Evolutionary conservation across 768 basidiomycete species (phyloP), one percentile per base, ranked within the genome.

Genomic region (Boletus rex-veris): DNA sequence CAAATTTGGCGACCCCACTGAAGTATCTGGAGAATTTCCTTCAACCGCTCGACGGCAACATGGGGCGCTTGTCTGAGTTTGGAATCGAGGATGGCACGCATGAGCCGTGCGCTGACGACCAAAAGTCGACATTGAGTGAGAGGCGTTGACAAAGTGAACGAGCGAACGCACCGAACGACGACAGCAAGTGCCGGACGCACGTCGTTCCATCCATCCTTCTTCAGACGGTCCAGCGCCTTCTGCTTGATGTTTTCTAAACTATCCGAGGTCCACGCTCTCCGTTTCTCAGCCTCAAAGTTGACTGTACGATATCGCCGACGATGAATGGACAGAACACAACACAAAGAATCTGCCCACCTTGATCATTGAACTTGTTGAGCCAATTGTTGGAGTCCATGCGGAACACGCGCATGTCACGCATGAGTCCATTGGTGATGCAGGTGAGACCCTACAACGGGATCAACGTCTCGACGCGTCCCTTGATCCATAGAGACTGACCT

Each of bases 1-100:
- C 54, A 57, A 3, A 50, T 38, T 50, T 41, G 54, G n/a, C 48
- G 38, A 37, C 48, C 56, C 44, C 48, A 44, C 19, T 28, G 9
- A 45, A 58, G 45, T 3, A 47, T 35, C 19, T 57, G 21, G 8
- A 50, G 39, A 16, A 14, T 33, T 8, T 28, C n/a, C 40, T 57
- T 33, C 12, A 38, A 5, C 21, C 10, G 16, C 40, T 58, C 16
- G 41, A 44, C 31, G 5, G 41, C 45, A 18, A 36, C 31, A 7
- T 37, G 37, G 5, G 31, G 26, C 37, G 11, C 42, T 9, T 41
- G 14, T 26, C 10, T 16, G 39, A 57, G 30, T 6, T 42, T 10
- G 4, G 12, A 18, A 14, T 46, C 39, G 45, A 42, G 10, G 1
- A 37, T 6, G 14, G 44, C 47, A 24, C 43, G 9, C 43, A 45